phyloP scores from a whole-genome alignment of 116 monocot genomes.

The Papilionanthe hybrid region DNA sequence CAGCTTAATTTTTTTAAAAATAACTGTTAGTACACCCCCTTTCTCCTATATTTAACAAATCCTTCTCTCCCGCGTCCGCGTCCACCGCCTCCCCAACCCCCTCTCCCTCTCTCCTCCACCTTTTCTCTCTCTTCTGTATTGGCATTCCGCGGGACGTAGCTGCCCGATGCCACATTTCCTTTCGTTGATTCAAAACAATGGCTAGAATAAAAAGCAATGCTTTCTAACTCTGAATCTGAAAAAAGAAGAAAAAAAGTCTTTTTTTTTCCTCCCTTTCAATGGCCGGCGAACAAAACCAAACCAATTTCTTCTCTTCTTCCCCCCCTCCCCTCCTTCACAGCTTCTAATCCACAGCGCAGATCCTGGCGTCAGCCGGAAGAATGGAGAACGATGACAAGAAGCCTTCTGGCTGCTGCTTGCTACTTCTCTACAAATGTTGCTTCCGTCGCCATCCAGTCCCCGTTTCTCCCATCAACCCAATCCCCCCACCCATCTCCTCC shows the following conservation, averaged over 20 bases:
- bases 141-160: too few species aligned
- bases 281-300: background rate
- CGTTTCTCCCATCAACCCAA: background rate
- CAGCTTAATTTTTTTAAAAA: too few species aligned
- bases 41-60: too few species aligned
- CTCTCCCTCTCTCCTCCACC: too few species aligned
- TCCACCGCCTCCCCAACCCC: too few species aligned
- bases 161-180: too few species aligned
- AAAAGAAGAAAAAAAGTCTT: background rate
- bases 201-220: too few species aligned
- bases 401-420: constrained; percentile 35
- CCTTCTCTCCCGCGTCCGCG: too few species aligned
- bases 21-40: too few species aligned
- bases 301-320: background rate
- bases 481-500: background rate
- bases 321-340: background rate
- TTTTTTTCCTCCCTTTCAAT: constrained; percentile 1
- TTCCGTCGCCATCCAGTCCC: constrained; percentile 30
- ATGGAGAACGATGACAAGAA: constrained; percentile 17
- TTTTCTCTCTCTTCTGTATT: too few species aligned
- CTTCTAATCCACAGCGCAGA: background rate
- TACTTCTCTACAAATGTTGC: constrained; percentile 25
- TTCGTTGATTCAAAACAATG: too few species aligned
- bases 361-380: background rate
- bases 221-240: too few species aligned